Percentiles rank a stretch among this genome's conserved stretches.
Evolutionary conservation across 2,329 filamentous ascomycete genomes (phyloP).

Genomic region (Didymella segeticola): DNA sequence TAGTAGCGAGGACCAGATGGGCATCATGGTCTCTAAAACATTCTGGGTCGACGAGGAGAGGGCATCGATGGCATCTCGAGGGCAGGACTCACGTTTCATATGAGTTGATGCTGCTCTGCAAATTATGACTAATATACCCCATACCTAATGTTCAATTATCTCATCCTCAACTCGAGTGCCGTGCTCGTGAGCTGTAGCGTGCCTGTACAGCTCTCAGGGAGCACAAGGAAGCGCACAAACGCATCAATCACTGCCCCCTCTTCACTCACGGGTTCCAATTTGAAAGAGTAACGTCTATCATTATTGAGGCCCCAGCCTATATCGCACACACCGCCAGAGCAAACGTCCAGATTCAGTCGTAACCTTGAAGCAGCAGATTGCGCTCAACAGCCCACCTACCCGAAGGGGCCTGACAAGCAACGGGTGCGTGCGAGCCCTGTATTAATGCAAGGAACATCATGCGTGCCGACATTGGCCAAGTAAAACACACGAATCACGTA

Average conservation of each 20-base stretch:
- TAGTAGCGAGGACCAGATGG: constrained; percentile 33
- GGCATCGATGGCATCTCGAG: constrained; percentile 16
- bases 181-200: background rate
- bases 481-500: background rate
- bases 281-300: background rate
- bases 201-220: background rate
- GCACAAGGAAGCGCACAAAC: background rate
- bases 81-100: background rate
- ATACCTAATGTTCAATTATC: constrained; percentile 4
- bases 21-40: constrained; percentile 41
- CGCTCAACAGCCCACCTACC: constrained; percentile 9
- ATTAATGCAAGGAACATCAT: constrained; percentile 6
- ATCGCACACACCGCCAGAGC: constrained; percentile 1
- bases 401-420: constrained; percentile 11
- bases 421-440: background rate
- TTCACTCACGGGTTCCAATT: background rate
- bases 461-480: background rate
- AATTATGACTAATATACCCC: constrained; percentile 13
- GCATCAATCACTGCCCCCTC: background rate
- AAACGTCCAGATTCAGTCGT: background rate
- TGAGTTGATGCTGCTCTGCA: background rate
- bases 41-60: constrained; percentile 42
- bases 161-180: background rate
- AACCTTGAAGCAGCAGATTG: constrained; percentile 2
- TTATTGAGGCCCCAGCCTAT: background rate